Evolutionary conservation across 768 basidiomycete species (phyloP).

Genomic region (Tephrocybe sp.): DNA sequence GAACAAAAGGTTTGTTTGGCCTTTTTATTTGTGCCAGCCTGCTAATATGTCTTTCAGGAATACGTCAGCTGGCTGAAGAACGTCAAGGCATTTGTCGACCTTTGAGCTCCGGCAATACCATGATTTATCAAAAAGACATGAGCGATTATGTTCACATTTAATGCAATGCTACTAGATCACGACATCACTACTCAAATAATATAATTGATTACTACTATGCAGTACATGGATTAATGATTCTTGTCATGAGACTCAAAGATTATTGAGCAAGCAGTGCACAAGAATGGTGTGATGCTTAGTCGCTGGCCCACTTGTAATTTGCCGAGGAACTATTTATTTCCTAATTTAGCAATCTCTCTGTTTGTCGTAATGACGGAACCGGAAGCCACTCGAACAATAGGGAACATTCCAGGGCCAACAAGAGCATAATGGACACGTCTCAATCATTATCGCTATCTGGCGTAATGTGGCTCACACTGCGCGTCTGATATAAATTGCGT

Average conservation of each 20-base stretch:
- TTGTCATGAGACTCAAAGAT: constrained; percentile 8
- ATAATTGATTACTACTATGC: not conserved
- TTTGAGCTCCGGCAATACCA: constrained; percentile 24
- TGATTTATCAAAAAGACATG: constrained; percentile 10
- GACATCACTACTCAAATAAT: constrained; percentile 12
- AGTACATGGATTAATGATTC: not conserved
- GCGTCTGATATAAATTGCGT: constrained; percentile 9
- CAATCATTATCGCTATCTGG: constrained; percentile 1
- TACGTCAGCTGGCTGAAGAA: constrained; percentile 87
- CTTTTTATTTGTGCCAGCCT: not conserved
- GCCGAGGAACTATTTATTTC: constrained; percentile 5
- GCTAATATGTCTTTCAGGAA: constrained; percentile 50
- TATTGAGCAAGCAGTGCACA: not conserved
- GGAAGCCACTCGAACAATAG: constrained; percentile 15
- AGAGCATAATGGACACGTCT: constrained; percentile 6
- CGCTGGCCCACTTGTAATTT: not conserved
- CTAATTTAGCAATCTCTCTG: constrained; percentile 1
- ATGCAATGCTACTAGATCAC: constrained; percentile 3
- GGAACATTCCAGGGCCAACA: constrained; percentile 12
- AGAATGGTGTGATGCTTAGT: not conserved
- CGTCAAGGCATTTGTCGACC: constrained; percentile 81
- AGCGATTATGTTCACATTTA: constrained; percentile 10
- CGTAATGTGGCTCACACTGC: not conserved
- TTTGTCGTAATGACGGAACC: constrained; percentile 3
- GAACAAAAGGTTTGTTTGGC: constrained; percentile 77